These are phyloP conservation scores for Dipteronia sinensis DNA, from an alignment of 345 rosid genomes.

Conservation along the genomic window DNA sequence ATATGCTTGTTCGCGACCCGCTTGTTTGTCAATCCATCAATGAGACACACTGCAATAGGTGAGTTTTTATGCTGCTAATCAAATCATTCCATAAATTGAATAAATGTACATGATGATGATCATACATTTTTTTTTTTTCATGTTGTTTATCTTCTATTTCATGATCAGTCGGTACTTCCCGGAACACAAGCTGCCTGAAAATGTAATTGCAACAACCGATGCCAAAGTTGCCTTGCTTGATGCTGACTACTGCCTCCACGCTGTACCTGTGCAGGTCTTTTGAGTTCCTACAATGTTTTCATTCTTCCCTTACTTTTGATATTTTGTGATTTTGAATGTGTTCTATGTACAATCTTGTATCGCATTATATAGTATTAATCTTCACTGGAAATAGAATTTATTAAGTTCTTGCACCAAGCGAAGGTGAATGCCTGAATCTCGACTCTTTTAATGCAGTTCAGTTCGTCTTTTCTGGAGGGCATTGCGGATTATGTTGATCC, in stretches of 20 bases:
- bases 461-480: constrained; percentile 76
- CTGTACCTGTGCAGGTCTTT: constrained; percentile 90
- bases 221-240: constrained; percentile 70
- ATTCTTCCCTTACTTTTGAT: not conserved
- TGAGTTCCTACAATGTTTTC: not conserved
- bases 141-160: constrained; percentile 10
- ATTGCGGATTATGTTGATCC: constrained; percentile 80
- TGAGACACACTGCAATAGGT: constrained; percentile 60
- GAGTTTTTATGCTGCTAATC: not conserved
- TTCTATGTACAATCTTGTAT: not conserved
- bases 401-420: not conserved
- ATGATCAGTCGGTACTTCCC: constrained; percentile 78
- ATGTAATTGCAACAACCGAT: constrained; percentile 78
- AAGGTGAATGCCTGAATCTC: constrained; percentile 21
- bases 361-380: not conserved
- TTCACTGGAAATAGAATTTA: not conserved
- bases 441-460: constrained; percentile 64
- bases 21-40: constrained; percentile 70
- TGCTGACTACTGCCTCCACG: constrained; percentile 89
- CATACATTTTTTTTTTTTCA: not conserved
- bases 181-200: constrained; percentile 71
- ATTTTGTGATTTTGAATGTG: not conserved
- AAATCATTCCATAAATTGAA: not conserved
- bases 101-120: not conserved
- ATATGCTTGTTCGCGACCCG: constrained; percentile 81